phyloP scores from a whole-genome alignment of 305 asterid species.

The Fraxinus paxiana region DNA sequence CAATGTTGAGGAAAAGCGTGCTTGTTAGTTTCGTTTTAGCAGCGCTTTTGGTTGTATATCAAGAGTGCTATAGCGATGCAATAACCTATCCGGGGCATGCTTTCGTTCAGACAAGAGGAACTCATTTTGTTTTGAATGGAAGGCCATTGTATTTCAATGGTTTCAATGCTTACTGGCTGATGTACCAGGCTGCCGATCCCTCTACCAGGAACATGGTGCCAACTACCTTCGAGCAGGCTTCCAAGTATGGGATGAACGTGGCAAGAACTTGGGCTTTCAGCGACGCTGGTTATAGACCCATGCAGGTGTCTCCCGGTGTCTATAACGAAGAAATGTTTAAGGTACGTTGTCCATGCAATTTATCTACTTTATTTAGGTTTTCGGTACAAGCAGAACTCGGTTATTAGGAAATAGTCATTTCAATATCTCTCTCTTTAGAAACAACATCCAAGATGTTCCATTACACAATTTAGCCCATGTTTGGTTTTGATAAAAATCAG shows the following conservation, averaged over 20 bases:
- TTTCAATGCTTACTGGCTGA: constrained; percentile 60
- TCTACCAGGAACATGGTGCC: constrained; percentile 39
- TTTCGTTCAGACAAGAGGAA: constrained; percentile 34
- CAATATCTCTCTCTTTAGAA: background rate
- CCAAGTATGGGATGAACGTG: constrained; percentile 45
- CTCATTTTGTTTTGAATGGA: constrained; percentile 36
- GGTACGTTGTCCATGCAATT: constrained; percentile 21
- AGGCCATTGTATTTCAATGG: constrained; percentile 48
- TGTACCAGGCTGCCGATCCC: constrained; percentile 52
- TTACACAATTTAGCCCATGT: too few relatives aligned
- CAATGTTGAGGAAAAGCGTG: constrained; percentile 31
- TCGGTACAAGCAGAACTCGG: background rate
- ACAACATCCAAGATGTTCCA: background rate
- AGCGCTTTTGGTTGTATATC: constrained; percentile 11
- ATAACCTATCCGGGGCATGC: background rate
- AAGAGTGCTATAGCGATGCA: constrained; percentile 4
- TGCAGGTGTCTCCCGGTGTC: constrained; percentile 43
- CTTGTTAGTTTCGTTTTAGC: constrained; percentile 13
- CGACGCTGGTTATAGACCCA: constrained; percentile 44
- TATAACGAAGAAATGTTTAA: constrained; percentile 50
- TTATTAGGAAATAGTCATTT: background rate
- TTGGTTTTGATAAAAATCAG: too few relatives aligned
- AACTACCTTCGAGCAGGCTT: constrained; percentile 36
- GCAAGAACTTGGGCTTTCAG: constrained; percentile 66
- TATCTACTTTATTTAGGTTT: background rate